These are phyloP conservation scores for Rhodotorula babjevae DNA, from an alignment of 768 basidiomycete species.

Conservation along the genomic window DNA sequence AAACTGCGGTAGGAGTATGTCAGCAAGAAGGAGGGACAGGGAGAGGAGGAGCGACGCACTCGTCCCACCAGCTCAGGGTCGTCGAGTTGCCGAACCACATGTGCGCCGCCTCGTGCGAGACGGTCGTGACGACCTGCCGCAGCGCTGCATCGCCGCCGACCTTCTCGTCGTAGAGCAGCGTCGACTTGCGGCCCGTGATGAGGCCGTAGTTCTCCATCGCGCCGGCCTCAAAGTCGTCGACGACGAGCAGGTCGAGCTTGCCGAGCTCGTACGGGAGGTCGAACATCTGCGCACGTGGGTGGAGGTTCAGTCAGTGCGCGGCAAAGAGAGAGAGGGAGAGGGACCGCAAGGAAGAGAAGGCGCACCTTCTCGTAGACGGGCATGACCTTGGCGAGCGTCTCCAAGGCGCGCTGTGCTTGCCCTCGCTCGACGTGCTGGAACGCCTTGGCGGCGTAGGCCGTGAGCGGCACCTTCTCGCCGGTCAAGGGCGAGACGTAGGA, in stretches of 20 bases:
- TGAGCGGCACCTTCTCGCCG: conserved; percentile 71
- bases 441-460: conserved; percentile 67
- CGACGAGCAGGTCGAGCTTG: conserved; percentile 89
- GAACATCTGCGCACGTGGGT: conserved; percentile 50
- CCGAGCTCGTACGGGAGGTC: conserved; percentile 87
- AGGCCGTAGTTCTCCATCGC: conserved; percentile 68
- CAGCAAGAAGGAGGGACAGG: neutral
- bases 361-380: conserved; percentile 80
- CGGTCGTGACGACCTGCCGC: conserved; percentile 68
- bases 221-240: conserved; percentile 80
- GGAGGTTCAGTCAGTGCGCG: too few relatives aligned
- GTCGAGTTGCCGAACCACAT: conserved; percentile 64
- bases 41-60: neutral
- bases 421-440: conserved; percentile 62
- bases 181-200: conserved; percentile 82
- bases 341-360: too few relatives aligned
- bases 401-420: conserved; percentile 80
- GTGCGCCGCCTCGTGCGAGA: conserved; percentile 64
- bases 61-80: conserved; percentile 56
- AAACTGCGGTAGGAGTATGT: conserved; percentile 39
- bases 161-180: conserved; percentile 73
- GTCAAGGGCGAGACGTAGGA: conserved; percentile 73
- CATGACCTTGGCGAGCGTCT: conserved; percentile 72
- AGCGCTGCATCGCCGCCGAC: conserved; percentile 66
- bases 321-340: too few relatives aligned